Evolutionary conservation across 495 filamentous ascomycete species (phyloP), one percentile per base, ranked within the genome.

Genomic region (Neohortaea acidophila): DNA sequence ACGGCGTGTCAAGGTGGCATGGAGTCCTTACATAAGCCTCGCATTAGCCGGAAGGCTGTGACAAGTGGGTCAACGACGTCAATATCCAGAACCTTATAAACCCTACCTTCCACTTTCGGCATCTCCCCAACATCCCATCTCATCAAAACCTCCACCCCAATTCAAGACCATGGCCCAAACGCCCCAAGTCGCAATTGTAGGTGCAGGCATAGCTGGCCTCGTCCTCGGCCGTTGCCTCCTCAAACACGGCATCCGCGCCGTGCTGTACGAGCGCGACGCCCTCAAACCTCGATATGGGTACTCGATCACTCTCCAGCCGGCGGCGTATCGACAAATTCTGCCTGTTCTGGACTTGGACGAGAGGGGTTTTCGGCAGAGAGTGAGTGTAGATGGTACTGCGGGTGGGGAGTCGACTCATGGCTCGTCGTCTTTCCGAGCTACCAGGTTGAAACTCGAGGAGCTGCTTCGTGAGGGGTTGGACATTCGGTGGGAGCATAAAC

Each of bases 141-240:
- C n/a, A n/a, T n/a, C n/a, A n/a, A n/a, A n/a, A n/a, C n/a, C n/a
- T n/a, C n/a, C n/a, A n/a, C n/a, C n/a, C n/a, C n/a, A n/a, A n/a
- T n/a, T n/a, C n/a, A n/a, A n/a, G n/a, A 15, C 18, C 13, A 45
- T 45, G 43, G 27, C 43, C 2, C 37, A 27, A 24, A n/a, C n/a
- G n/a, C 36, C 36, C 8, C 30, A 35, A 10, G 29, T 43, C 18
- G 44, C 28, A 15, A 60, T 60, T 26, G 39, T 62, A 9, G 59
- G 57, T 15, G 52, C 57, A 18, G 59, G 60, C n/a, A 34, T 61
- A 11, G 45, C 43, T 4, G 61, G 57, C 0, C 38, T 63, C 11
- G 50, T 44, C 4, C 38, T 63, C 4, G 57, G 45, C 2, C 52
- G 47, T 5, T 51, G 57, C 39, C 51, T 64, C 3, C 52, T 45